Percentiles rank a stretch among this genome's conserved stretches.
These are phyloP conservation scores for Coemansia sp. DNA, from an alignment of 192 early-diverging fungal species.

Conservation along the genomic window DNA sequence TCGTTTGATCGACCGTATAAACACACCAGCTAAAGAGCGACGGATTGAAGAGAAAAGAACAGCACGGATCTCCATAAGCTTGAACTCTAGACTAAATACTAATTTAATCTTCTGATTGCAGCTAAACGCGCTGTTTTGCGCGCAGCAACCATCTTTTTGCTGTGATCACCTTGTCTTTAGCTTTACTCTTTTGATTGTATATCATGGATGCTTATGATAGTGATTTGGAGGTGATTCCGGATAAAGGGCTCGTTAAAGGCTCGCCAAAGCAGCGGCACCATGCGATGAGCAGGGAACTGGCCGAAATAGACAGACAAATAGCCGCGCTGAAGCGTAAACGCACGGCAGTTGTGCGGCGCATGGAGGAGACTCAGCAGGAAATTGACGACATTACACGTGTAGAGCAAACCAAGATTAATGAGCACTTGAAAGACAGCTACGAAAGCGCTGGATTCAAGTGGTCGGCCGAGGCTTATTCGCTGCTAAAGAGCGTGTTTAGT, in stretches of 20 bases:
- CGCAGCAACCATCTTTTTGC: background rate
- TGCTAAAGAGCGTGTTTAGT: slow-evolving; percentile 52
- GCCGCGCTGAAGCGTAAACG: slow-evolving; percentile 23
- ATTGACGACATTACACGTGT: slow-evolving; percentile 21
- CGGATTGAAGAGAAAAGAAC: background rate
- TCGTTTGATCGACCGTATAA: background rate
- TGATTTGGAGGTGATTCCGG: background rate
- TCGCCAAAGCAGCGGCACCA: slow-evolving; percentile 8
- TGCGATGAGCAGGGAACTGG: slow-evolving; percentile 20
- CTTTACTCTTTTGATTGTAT: background rate
- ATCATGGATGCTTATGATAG: background rate
- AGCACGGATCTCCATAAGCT: background rate
- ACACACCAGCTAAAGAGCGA: background rate
- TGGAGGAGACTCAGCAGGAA: slow-evolving; percentile 16
- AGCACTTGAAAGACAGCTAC: slow-evolving; percentile 36
- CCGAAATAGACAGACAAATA: slow-evolving; percentile 26
- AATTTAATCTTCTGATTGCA: background rate
- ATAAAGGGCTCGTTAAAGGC: background rate
- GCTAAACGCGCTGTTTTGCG: background rate
- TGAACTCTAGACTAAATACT: background rate
- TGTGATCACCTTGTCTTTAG: background rate
- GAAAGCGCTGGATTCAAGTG: slow-evolving; percentile 53
- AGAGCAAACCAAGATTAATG: slow-evolving; percentile 25
- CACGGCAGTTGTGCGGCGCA: slow-evolving; percentile 8
- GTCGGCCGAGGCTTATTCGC: slow-evolving; percentile 41